Percentiles rank a stretch among this genome's conserved stretches.
Evolutionary conservation across 352 stramenopile species (phyloP).

Genomic region (Pythium periplocum): DNA sequence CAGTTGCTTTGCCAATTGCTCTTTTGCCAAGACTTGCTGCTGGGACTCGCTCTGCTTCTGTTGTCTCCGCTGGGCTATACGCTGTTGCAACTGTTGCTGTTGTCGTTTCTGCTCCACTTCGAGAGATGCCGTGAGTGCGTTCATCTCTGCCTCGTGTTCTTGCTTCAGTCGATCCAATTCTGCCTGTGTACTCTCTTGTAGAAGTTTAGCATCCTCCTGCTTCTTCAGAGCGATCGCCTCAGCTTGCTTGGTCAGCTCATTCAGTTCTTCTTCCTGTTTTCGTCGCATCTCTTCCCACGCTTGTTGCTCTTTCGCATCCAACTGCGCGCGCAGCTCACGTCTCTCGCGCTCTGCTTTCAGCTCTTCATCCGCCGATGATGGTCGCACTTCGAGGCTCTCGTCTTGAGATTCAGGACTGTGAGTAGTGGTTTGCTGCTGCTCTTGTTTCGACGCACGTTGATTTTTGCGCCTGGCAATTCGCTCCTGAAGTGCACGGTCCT

Average conservation of each 20-base stretch:
- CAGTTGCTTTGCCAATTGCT: conserved; percentile 8
- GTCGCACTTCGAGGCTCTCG: too few relatives aligned
- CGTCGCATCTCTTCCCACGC: conserved; percentile 26
- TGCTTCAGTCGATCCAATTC: conserved; percentile 49
- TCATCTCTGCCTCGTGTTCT: conserved; percentile 57
- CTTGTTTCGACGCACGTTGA: conserved; percentile 18
- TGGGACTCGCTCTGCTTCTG: conserved; percentile 31
- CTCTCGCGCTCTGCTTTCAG: conserved; percentile 23
- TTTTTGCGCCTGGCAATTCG: conserved; percentile 48
- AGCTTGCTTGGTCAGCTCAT: conserved; percentile 19
- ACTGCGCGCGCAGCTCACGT: conserved; percentile 28
- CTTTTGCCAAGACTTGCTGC: conserved; percentile 6
- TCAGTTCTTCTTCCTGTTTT: conserved; percentile 38
- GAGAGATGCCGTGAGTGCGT: conserved; percentile 34
- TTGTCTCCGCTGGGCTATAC: conserved; percentile 43
- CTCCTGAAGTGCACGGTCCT: conserved; percentile 50
- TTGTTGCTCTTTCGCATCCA: conserved; percentile 29
- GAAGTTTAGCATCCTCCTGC: conserved; percentile 5
- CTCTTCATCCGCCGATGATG: conserved; percentile 8
- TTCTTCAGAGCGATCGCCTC: conserved; percentile 23
- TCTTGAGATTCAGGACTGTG: background rate
- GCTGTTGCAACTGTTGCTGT: conserved; percentile 67
- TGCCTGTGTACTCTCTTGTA: conserved; percentile 24
- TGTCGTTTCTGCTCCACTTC: conserved; percentile 51
- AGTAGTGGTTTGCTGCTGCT: conserved; percentile 4